Conservation (phyloP, 2,329 filamentous ascomycete species). For the Diaporthe ampelina region DNA sequence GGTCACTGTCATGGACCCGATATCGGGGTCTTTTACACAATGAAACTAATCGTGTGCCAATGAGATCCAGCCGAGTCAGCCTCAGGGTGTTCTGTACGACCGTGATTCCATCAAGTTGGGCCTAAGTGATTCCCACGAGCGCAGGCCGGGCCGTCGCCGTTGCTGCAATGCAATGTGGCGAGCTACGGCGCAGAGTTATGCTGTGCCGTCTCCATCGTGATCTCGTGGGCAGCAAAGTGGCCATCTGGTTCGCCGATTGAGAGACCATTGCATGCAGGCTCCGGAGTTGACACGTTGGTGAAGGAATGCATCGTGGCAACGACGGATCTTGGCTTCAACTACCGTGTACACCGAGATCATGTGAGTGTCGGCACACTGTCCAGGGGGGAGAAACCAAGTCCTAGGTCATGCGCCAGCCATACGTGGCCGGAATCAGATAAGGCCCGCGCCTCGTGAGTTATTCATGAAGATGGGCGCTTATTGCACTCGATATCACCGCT, state of each 20-base stretch:
- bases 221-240: background rate
- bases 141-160: background rate
- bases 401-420: background rate
- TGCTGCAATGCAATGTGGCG: background rate
- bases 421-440: background rate
- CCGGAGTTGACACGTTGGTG: background rate
- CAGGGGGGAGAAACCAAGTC: background rate
- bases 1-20: background rate
- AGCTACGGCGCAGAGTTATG: background rate
- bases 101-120: background rate
- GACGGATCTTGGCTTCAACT: background rate
- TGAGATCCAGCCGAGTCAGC: background rate
- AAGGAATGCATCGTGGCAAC: background rate
- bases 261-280: background rate
- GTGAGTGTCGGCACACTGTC: background rate
- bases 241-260: background rate
- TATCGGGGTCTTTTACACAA: background rate
- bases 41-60: conserved; percentile 15
- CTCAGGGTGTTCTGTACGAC: background rate
- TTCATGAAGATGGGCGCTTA: background rate
- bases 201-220: background rate
- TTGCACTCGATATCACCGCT: background rate
- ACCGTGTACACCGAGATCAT: background rate
- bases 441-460: background rate
- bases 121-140: background rate